Evolutionary conservation across 176 grass and related monocot species (phyloP).

Genomic region (Puya raimondii): DNA sequence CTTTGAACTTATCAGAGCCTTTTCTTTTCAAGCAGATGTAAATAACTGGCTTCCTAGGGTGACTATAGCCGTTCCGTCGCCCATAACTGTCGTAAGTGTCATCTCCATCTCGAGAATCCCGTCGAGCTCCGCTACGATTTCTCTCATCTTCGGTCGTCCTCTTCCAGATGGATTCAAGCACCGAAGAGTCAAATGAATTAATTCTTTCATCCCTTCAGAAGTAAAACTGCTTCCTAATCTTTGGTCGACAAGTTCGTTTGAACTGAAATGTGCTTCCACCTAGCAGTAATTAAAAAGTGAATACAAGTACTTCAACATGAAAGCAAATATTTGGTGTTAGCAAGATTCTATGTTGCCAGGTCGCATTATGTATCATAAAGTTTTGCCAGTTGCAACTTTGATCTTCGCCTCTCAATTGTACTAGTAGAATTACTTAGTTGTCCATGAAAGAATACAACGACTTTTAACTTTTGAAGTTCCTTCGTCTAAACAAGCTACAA

Average conservation of each 20-base stretch:
- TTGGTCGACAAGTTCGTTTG: constrained; percentile 40
- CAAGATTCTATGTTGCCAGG: not conserved
- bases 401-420: too few species aligned
- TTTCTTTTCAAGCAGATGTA: constrained; percentile 50
- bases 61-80: constrained; percentile 84
- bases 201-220: constrained; percentile 73
- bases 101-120: constrained; percentile 86
- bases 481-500: too few species aligned
- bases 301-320: not conserved
- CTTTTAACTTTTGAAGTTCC: too few species aligned
- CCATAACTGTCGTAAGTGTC: constrained; percentile 84
- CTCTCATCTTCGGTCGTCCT: constrained; percentile 57
- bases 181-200: constrained; percentile 39
- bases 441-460: too few species aligned
- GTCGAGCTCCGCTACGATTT: constrained; percentile 60
- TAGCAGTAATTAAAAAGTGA: constrained; percentile 3
- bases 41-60: constrained; percentile 95
- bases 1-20: not conserved
- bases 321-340: too few species aligned
- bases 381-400: not conserved
- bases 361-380: not conserved
- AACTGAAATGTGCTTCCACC: constrained; percentile 48
- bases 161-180: constrained; percentile 57
- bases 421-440: too few species aligned
- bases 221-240: constrained; percentile 70